These are phyloP conservation scores for Leccinum disarticulatum DNA, from an alignment of 768 basidiomycete genomes.

Conservation along the genomic window DNA sequence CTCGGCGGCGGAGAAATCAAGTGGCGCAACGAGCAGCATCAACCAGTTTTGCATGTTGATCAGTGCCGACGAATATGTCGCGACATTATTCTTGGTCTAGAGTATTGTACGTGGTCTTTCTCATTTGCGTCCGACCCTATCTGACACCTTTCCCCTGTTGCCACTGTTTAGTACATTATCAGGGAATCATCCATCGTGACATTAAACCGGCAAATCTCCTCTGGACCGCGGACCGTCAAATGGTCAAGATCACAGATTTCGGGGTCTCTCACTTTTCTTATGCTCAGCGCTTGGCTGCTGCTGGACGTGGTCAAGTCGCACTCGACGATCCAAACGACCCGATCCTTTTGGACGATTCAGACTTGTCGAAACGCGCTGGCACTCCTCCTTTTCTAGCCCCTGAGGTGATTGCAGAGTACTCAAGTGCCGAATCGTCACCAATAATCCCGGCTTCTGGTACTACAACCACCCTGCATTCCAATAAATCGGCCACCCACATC, in stretches of 20 bases:
- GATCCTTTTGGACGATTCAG: constrained; percentile 78
- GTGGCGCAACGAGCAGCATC: constrained; percentile 67
- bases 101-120: constrained; percentile 72
- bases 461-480: constrained; percentile 32
- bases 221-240: constrained; percentile 80
- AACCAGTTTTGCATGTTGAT: constrained; percentile 77
- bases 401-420: constrained; percentile 79
- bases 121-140: constrained; percentile 3
- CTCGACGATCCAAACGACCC: constrained; percentile 55
- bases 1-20: constrained; percentile 93
- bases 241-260: constrained; percentile 97
- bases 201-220: constrained; percentile 98
- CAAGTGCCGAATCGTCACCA: constrained; percentile 36
- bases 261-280: constrained; percentile 96
- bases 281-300: constrained; percentile 74
- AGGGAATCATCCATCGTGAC: constrained; percentile 98
- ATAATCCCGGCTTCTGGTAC: constrained; percentile 33
- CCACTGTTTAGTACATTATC: constrained; percentile 76
- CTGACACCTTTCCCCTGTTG: constrained; percentile 4
- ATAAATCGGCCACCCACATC: constrained; percentile 30
- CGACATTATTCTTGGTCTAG: constrained; percentile 91
- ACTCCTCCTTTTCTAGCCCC: constrained; percentile 97
- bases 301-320: constrained; percentile 39
- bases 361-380: constrained; percentile 87
- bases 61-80: constrained; percentile 88